A percentile compares a stretch with the other conserved stretches of the same genome.
Conservation (phyloP, 371 early-diverging fungal genomes). For the Mucor ambiguus region DNA sequence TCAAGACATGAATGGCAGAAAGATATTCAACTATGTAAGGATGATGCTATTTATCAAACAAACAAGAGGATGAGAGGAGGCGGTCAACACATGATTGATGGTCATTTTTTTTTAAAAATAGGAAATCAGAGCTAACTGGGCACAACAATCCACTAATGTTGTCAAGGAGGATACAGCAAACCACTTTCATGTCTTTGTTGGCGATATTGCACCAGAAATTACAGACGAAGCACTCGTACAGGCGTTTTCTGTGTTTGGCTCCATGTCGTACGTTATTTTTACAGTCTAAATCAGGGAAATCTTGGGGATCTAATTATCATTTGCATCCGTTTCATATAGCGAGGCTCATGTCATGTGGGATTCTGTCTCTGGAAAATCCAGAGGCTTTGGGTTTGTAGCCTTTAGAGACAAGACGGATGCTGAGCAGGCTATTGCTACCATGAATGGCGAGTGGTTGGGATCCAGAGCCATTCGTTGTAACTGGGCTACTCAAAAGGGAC, state of each 20-base stretch:
- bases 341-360: conserved; percentile 76
- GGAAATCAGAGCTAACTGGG: conserved; percentile 59
- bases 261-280: conserved; percentile 60
- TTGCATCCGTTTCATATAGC: conserved; percentile 5
- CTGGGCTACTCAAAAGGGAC: conserved; percentile 71
- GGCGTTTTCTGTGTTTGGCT: conserved; percentile 67
- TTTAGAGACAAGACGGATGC: conserved; percentile 83
- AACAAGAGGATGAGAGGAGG: not conserved
- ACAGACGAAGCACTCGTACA: conserved; percentile 71
- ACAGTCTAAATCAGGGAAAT: conserved; percentile 5
- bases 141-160: conserved; percentile 38
- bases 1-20: conserved; percentile 76
- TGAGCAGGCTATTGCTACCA: conserved; percentile 80
- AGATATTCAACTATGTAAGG: conserved; percentile 59
- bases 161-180: conserved; percentile 61
- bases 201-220: conserved; percentile 87
- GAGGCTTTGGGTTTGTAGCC: conserved; percentile 85
- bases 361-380: conserved; percentile 74
- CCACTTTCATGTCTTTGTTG: conserved; percentile 84
- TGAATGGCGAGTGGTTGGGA: conserved; percentile 82
- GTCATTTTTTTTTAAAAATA: conserved; percentile 7
- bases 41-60: not conserved
- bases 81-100: not conserved
- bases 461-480: conserved; percentile 66
- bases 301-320: not conserved